Evolutionary conservation across 768 basidiomycete species (phyloP).

Genomic region (Sporobolomyces phaffii): DNA sequence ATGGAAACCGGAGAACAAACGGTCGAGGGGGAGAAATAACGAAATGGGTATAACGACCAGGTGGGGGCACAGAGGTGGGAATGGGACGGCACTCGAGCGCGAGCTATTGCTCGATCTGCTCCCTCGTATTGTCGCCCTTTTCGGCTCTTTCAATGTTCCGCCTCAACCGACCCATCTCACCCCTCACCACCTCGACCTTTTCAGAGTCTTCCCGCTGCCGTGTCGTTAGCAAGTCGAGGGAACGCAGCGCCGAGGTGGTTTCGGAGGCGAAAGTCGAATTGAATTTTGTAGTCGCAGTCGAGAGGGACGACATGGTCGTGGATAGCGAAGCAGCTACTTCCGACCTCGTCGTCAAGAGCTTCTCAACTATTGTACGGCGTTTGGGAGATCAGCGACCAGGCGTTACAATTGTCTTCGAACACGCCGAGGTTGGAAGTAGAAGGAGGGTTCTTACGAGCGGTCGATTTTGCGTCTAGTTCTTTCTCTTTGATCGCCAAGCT

Average conservation of each 20-base stretch:
- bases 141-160: constrained; percentile 5
- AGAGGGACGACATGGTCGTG: not conserved
- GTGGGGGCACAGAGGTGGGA: no score
- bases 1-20: no score
- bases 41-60: no score
- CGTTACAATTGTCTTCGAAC: not conserved
- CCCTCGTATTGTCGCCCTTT: not conserved
- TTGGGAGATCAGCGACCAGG: no score
- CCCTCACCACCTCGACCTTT: not conserved
- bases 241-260: not conserved
- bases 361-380: constrained; percentile 8
- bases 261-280: not conserved
- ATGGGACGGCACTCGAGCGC: no score
- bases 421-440: no score
- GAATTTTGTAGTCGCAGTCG: not conserved
- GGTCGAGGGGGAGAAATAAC: no score
- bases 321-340: not conserved
- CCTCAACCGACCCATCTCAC: constrained; percentile 3
- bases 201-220: not conserved
- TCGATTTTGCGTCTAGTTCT: constrained; percentile 56
- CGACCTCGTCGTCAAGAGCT: not conserved
- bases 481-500: constrained; percentile 73
- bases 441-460: not conserved
- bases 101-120: not conserved
- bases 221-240: not conserved